Base-by-base conservation (phyloP, 768 basidiomycete species). In the Boletellus emodensis region DNA sequence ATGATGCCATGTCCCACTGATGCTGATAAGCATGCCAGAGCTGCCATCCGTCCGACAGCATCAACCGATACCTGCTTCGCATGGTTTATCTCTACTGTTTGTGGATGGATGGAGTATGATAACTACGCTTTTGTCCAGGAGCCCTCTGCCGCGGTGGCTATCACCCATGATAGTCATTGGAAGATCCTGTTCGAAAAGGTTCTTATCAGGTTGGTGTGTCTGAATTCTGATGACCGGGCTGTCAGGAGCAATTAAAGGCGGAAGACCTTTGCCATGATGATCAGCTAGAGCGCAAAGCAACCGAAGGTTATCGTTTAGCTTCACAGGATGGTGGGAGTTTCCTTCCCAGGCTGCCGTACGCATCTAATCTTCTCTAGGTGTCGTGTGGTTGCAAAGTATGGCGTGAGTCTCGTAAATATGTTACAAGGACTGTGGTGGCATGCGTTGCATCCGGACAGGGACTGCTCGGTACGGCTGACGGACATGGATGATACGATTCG, bases 1-100 rank as follows among this genome's bases (percentile, higher is more conserved):
- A 30, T 8, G 12, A 8, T 18, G 12, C 1, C 11, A n/a, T 36
- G 6, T 28, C 12, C 18, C 8, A 11, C 20, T 13, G 4, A 20
- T 41, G 2, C 30, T 49, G 30, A 51, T 34, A 30, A 3, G 3
- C 34, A 24, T 3, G 1, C 2, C 14, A 49, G 57, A 40, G 28
- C 12, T 12, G 40, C 33, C 59, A 60, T 18, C 59, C 57, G 2
- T 50, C 59, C 30, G 59, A 60, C 4, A 1, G 46, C 6, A 17
- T 60, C 38, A 60, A 60, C 20, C 46, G 42, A 30, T 60, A 50
- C 37, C 24, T 60, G 7, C 33, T 60, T 0, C 33, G 22, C 24
- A 30, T 4, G 30, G 30, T 30, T 11, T 11, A 7, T 30, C 30
- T 30, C 30, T 30, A 30, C 30, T 30, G 6, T 6, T 24, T 24